Evolutionary conservation across 2,329 filamentous ascomycete species (phyloP), one percentile per base, ranked within the genome.

Genomic region (Lasiodiplodia citricola): DNA sequence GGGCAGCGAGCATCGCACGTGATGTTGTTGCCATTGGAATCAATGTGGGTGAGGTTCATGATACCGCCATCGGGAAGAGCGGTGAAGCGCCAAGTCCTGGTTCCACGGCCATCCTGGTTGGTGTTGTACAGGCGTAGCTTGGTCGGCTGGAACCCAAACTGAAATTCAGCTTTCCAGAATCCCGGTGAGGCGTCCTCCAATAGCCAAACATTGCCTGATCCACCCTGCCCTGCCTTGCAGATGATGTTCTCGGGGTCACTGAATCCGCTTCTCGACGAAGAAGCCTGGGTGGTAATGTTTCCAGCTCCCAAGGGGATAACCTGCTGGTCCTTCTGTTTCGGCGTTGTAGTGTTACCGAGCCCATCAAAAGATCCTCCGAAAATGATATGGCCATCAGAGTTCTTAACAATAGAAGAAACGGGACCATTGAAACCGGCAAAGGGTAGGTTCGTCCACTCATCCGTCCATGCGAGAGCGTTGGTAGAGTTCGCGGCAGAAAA

Each of bases 341-440:
- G 88, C 1, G 88, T 86, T 2, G 90, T 87, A 78, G 97, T 97
- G 77, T 97, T 97, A 70, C 93, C 93, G 10, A 98, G 82, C 8
- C 93, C 93, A 69, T 92, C 94, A 77, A 99, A 99, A 68, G 87
- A 88, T 62, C 96, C 96, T 57, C 93, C 96, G 77, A 97, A 99
- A 67, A 98, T 88, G 72, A 99, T 92, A 76, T 96, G 92, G 10
- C 92, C 92, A 73, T 93, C 91, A 1, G 90, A 85, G 23, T 90
- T 88, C 81, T 93, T 94, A 63, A 89, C 86, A 73, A 99, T 98
- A 47, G 94, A 92, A 71, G 88, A 88, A 64, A 99, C 94, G 2
- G 93, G 93, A 31, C 94, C 94, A 80, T 98, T 98, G 82, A 99
- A 97, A 25, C 96, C 96, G 51, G 90, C 89, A 82, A 99, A 99